phyloP scores from a whole-genome alignment of 192 early-diverging fungal genomes.

The Phycomyces blakesleeanus region DNA sequence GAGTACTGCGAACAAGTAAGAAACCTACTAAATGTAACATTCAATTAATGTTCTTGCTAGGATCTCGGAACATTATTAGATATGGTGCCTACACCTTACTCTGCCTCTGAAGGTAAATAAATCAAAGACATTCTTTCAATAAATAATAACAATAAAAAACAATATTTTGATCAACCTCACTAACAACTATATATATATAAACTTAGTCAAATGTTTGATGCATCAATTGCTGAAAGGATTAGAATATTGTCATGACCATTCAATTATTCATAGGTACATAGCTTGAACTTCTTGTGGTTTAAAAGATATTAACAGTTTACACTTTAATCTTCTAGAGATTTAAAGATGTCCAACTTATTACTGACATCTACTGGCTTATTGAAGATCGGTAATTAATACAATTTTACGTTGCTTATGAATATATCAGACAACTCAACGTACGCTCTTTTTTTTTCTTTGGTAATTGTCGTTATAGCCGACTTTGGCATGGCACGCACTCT shows the following conservation, averaged over 20 bases:
- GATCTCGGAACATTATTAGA: slow-evolving; percentile 52
- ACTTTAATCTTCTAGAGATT: no score
- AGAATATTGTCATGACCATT: slow-evolving; percentile 63
- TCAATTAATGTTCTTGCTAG: slow-evolving; percentile 2
- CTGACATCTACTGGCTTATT: slow-evolving; percentile 62
- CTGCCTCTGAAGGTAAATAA: slow-evolving; percentile 47
- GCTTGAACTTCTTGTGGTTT: not conserved
- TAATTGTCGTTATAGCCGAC: slow-evolving; percentile 47
- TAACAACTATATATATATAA: no score
- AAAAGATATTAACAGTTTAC: slow-evolving; percentile 1
- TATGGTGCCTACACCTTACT: slow-evolving; percentile 50
- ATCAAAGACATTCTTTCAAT: not conserved
- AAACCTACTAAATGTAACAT: not conserved
- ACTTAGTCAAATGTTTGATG: slow-evolving; percentile 68
- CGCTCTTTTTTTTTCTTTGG: slow-evolving; percentile 2
- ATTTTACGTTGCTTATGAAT: no score
- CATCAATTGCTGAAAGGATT: slow-evolving; percentile 68
- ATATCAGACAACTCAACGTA: not conserved
- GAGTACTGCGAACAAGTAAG: slow-evolving; percentile 82
- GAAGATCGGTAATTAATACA: slow-evolving; percentile 59
- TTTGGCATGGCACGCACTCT: slow-evolving; percentile 76
- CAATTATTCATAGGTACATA: slow-evolving; percentile 49
- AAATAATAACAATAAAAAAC: not conserved
- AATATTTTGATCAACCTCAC: no score
- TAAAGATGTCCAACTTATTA: slow-evolving; percentile 78